Conservation (phyloP, 164 flowering plant genomes). For the Umbellularia californica region DNA sequence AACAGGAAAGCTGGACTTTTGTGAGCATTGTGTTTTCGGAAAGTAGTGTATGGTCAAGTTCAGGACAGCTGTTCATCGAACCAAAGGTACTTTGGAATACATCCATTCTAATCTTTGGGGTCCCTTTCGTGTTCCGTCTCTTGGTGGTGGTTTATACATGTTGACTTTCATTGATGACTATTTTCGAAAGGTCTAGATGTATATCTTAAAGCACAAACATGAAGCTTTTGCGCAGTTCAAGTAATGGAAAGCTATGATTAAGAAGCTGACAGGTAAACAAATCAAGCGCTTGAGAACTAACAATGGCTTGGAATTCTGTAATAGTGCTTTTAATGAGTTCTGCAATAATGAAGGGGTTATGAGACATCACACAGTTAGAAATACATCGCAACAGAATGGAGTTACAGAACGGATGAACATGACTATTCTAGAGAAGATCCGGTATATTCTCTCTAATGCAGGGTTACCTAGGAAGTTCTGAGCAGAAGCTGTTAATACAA, state of each 20-base stretch:
- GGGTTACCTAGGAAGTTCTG: not conserved
- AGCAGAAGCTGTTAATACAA: not conserved
- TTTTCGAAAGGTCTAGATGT: too few relatives aligned
- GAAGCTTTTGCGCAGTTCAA: too few relatives aligned
- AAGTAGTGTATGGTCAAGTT: not conserved
- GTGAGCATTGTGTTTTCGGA: not conserved
- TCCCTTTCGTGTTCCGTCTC: too few relatives aligned
- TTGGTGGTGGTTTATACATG: too few relatives aligned
- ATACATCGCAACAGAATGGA: constrained; percentile 1
- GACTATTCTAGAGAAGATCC: not conserved
- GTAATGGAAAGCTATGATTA: not conserved
- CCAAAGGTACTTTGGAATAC: not conserved
- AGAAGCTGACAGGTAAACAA: not conserved
- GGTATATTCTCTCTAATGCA: not conserved
- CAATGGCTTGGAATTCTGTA: not conserved
- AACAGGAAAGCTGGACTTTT: not conserved
- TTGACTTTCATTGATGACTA: too few relatives aligned
- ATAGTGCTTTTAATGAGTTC: not conserved
- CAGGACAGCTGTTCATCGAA: not conserved
- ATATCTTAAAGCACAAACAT: too few relatives aligned
- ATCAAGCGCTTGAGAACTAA: too few relatives aligned
- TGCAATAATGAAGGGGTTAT: too few relatives aligned
- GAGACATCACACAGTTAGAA: too few relatives aligned
- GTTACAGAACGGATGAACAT: constrained; percentile 7
- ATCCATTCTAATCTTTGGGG: too few relatives aligned